Evolutionary conservation across 768 basidiomycete species (phyloP), one percentile per base, ranked within the genome.

Genomic region (Suillus brevipes): DNA sequence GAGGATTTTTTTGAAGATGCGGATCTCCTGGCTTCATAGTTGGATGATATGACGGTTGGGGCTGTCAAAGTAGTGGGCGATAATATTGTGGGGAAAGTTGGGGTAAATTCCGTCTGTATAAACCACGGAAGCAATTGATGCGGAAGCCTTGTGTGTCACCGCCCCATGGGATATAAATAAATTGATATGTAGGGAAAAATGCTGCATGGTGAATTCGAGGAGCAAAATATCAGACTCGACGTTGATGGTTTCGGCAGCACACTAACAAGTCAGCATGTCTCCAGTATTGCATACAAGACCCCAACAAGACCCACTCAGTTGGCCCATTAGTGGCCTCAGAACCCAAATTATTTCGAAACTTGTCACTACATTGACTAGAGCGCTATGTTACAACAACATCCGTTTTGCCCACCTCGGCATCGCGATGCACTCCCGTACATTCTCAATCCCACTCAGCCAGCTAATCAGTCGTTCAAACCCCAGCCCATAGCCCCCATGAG

Each of bases 401-500:
- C 88, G 83, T 40, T 91, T 92, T 16, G 89, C 83, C 93, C 94
- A 95, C 65, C 97, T 80, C 1, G 96, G 96, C 83, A 97, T 94
- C 6, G 94, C 87, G 49, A 96, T 87, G 71, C 94, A 94, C 74
- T 99, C 97, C 65, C 92, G 82, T n/a, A 99, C 85, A 76, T 97
- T 99, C 65, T 90, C 89, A 53, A 93, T 82, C 0, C 95, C 95
- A 23, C 89, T 87, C 13, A 97, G 77, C 91, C 93, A 97, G 52
- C 88, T 86, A 20, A 99, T 82, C 23, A 97, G 80, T 66, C 97
- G 81, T 76, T 99, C 97, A 71, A 97, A 97, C 2, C 97, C 97
- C 81, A 99, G 82, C 6, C 97, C 97, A 77, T 95, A 99, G 18
- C 97, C 97, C 18, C 92, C 95, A 77, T 98, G 97, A 3, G 94